phyloP scores from a whole-genome alignment of 2,329 filamentous ascomycete species.

The Colletotrichum agaves region DNA sequence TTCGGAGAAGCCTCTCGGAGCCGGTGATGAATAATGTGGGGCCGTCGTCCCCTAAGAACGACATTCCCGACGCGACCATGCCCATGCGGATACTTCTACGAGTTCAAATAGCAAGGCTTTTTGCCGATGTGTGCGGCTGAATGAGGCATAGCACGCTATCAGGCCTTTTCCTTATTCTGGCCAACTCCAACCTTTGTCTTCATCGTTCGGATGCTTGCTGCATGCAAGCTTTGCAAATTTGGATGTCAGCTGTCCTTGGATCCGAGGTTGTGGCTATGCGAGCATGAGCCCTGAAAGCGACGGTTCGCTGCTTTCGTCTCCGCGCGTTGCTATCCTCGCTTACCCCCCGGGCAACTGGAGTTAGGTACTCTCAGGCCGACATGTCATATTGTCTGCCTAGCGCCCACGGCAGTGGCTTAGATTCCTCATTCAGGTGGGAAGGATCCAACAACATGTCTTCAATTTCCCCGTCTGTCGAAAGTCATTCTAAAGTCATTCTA shows the following conservation, averaged over 20 bases:
- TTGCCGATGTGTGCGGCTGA: conserved; percentile 17
- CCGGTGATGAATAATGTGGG: conserved; percentile 15
- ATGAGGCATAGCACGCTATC: conserved; percentile 1
- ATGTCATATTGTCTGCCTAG: conserved; percentile 14
- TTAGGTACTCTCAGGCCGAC: background rate
- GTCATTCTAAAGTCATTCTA: background rate
- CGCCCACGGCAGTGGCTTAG: conserved; percentile 18
- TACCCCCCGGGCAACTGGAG: background rate
- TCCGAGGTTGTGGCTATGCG: conserved; percentile 10
- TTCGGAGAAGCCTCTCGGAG: background rate
- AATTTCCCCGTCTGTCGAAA: background rate
- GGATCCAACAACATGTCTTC: conserved; percentile 5
- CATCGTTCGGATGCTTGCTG: conserved; percentile 19
- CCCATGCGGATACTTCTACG: background rate
- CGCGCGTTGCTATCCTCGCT: conserved; percentile 1
- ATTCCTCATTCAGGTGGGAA: background rate
- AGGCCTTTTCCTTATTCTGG: background rate
- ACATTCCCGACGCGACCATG: background rate
- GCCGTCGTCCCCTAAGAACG: conserved; percentile 11
- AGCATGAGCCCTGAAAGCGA: background rate
- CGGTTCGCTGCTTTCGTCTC: background rate
- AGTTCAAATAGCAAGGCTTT: background rate
- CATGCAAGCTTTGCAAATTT: background rate
- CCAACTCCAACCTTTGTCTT: background rate
- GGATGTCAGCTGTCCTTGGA: background rate